Base-by-base conservation (phyloP, 192 early-diverging fungal species). In the Backusella circina region DNA sequence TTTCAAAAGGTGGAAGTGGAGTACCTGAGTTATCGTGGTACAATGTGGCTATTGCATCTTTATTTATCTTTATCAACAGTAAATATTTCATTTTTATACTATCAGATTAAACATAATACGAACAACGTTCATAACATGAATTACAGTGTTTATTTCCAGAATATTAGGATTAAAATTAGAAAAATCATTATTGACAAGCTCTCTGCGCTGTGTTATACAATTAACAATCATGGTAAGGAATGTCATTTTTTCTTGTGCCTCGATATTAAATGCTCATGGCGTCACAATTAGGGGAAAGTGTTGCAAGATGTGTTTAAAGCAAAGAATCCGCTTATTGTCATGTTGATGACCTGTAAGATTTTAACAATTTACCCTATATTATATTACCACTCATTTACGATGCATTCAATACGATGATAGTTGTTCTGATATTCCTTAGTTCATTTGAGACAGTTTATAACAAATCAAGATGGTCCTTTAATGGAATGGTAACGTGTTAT, bases 181-280 rank as follows among this genome's bases (percentile, higher is more conserved):
- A 76, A 85, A 72, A 30, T 87, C 87, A 8, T 75, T 96, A 16
- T 75, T 93, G 33, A 84, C 94, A 6, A 85, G 91, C 6, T 86
- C 94, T 0, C 69, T 88, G 44, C 90, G 94, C 2, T 94, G 92
- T 76, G 70, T 94, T 38, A 85, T 92, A 21, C 95, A 96, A 73
- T 84, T 96, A 28, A 91, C 90, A 2, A 77, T 92, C 33, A 89
- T 96, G 84, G 90, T 90, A 84, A 54, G n/a, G 51, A 54, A 26
- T 54, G 18, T 0, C 21, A 51, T 57, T 61, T 61, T 61, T 61
- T 61, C 23, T 28, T 61, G 21, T 28, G 28, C 23, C 23, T 13
- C 26, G 3, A 26, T 47, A 47, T 28, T 26, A 61, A 57, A 61
- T 9, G 23, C 54, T 61, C 26, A 61, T 61, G 16, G 23, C 23